A percentile compares a stretch with the other conserved stretches of the same genome.
These are phyloP conservation scores for Fomitopsis betulina DNA, from an alignment of 1,284 basidiomycete genomes.

Conservation along the genomic window DNA sequence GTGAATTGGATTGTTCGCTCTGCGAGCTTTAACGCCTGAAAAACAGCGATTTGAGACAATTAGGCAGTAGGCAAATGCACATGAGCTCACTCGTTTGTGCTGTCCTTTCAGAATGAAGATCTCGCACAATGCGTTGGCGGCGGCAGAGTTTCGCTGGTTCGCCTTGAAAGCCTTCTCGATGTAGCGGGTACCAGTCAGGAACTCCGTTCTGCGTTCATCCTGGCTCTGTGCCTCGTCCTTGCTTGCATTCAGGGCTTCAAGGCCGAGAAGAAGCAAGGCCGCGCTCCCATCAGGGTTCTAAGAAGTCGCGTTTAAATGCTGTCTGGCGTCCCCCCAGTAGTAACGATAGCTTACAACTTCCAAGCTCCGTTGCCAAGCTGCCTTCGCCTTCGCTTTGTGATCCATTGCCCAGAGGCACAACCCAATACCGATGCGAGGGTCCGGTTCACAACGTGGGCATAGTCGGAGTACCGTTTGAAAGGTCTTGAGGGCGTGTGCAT, in stretches of 20 bases:
- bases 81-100: conserved; percentile 39
- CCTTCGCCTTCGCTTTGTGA: conserved; percentile 72
- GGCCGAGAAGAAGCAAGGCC: conserved; percentile 74
- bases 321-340: neutral
- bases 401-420: conserved; percentile 87
- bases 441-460: conserved; percentile 76
- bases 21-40: conserved; percentile 81
- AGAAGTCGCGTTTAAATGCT: neutral
- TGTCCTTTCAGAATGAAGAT: conserved; percentile 68
- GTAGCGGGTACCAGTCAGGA: conserved; percentile 59
- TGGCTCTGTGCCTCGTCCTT: conserved; percentile 59
- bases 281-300: conserved; percentile 79
- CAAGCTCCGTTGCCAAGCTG: conserved; percentile 84
- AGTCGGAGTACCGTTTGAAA: conserved; percentile 83
- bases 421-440: conserved; percentile 91
- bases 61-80: conserved; percentile 1
- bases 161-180: conserved; percentile 72
- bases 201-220: conserved; percentile 52
- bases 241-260: conserved; percentile 80
- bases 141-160: conserved; percentile 72
- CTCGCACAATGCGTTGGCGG: conserved; percentile 75
- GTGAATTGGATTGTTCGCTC: conserved; percentile 91
- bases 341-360: conserved; percentile 60
- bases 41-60: conserved; percentile 2
- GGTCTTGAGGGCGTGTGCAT: conserved; percentile 70